phyloP scores from a whole-genome alignment of 1,139 yeast species.

The Kodamaea sp. region DNA sequence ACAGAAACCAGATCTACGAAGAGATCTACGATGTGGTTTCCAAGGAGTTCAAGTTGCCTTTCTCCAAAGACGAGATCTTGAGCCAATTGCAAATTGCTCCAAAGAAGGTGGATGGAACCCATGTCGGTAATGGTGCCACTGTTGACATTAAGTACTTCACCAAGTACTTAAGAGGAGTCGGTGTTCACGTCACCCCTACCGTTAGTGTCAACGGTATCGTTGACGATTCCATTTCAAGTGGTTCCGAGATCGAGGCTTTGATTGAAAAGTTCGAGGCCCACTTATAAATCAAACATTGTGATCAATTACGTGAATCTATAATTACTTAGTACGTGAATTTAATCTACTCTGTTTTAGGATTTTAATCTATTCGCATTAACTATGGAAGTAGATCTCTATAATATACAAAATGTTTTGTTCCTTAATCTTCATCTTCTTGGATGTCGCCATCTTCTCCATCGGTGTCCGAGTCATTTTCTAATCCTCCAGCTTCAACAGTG shows the following conservation, averaged over 20 bases:
- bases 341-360: too few species aligned
- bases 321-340: too few species aligned
- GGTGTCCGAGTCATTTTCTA: constrained; percentile 60
- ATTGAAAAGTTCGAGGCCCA: constrained; percentile 28
- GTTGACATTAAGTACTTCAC: constrained; percentile 74
- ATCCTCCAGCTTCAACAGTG: constrained; percentile 59
- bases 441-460: constrained; percentile 47
- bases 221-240: constrained; percentile 39
- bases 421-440: constrained; percentile 20
- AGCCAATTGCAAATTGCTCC: constrained; percentile 30
- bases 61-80: constrained; percentile 40
- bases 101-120: constrained; percentile 25
- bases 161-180: constrained; percentile 70
- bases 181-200: constrained; percentile 87
- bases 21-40: constrained; percentile 55
- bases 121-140: constrained; percentile 60
- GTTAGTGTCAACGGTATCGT: constrained; percentile 69
- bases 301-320: too few species aligned
- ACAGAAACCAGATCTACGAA: constrained; percentile 58
- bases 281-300: constrained; percentile 4
- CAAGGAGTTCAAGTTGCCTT: constrained; percentile 32
- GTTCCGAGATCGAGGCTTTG: constrained; percentile 35
- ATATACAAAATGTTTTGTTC: constrained; percentile 2
- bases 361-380: too few species aligned
- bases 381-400: too few species aligned